Base-by-base conservation (phyloP, 352 stramenopile species). In the Aphanomyces stellatus region DNA sequence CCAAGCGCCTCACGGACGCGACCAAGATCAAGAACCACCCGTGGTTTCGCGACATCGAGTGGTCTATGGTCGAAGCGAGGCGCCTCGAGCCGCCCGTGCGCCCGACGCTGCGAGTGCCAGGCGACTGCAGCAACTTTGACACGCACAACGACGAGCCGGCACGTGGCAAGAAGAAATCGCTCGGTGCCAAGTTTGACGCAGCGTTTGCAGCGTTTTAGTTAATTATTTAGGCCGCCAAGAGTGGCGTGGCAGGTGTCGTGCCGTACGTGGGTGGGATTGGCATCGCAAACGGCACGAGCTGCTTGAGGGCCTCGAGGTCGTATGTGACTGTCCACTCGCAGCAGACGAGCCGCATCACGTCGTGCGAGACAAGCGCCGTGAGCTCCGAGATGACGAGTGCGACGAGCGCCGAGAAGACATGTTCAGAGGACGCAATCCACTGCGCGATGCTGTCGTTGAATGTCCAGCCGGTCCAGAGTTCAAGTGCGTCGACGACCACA, bases 21-120 rank as follows among this genome's bases (percentile, higher is more conserved):
- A 61, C 71, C 0, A 31, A 31, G 1, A 82, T 94, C 57, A 87
- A 87, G 65, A 24, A 70, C 17, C 85, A 94, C 51, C 41, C 62
- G 37, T 94, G 81, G 80, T 90, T 92, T 60, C 51, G 55, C 25
- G 65, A 80, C 22, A 81, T 94, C 1, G 78, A 90, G 66, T 92
- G 82, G 81, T 49, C 77, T 2, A 70, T 76, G 10, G 77, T 94
- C 13, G 63, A 72, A 27, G 75, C 71, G 1, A 53, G 73, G 2
- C 76, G 87, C 34, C 71, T 92, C 24, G 5, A 56, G 24, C 73
- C 81, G 6, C 83, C 85, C 3, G 78, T 83, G 46, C 51, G 71
- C 4, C 85, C 84, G 0, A 30, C 22, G 13, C 22, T 93, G 4
- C 53, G 53, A 3, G 55, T 66, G 6, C 71, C 74, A 7, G 83